Conservation (phyloP, 805 yeast genomes). For the Candida multigemmis region DNA sequence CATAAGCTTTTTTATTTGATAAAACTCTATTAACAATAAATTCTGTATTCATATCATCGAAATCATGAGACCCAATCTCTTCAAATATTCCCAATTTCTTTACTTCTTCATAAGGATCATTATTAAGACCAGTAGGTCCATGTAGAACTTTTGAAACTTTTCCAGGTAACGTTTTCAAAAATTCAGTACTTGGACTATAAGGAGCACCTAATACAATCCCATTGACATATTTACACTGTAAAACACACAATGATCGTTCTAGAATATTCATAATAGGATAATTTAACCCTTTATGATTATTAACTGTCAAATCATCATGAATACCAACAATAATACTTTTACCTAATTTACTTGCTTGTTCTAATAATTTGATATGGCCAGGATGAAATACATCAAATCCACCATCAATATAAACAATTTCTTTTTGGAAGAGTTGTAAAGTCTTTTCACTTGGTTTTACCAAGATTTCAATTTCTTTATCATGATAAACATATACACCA, state of each 20-base stretch:
- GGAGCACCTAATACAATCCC: constrained; percentile 71
- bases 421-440: constrained; percentile 8
- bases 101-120: constrained; percentile 26
- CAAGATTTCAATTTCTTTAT: constrained; percentile 14
- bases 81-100: constrained; percentile 24
- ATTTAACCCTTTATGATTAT: constrained; percentile 47
- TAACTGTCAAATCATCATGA: constrained; percentile 49
- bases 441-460: constrained; percentile 22
- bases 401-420: constrained; percentile 63
- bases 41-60: constrained; percentile 55
- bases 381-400: constrained; percentile 90
- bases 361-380: constrained; percentile 76
- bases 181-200: constrained; percentile 32
- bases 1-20: constrained; percentile 58
- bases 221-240: constrained; percentile 82
- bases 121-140: constrained; percentile 43
- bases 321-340: constrained; percentile 60
- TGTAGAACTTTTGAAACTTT: constrained; percentile 37
- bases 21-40: constrained; percentile 72
- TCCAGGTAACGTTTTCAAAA: constrained; percentile 30
- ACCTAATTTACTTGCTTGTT: constrained; percentile 8
- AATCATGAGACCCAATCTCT: constrained; percentile 45
- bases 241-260: constrained; percentile 79
- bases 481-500: constrained; percentile 40
- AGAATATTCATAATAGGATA: constrained; percentile 81